Evolutionary conservation across 306 rosid species (phyloP).

Genomic region (Castanopsis chinensis): DNA sequence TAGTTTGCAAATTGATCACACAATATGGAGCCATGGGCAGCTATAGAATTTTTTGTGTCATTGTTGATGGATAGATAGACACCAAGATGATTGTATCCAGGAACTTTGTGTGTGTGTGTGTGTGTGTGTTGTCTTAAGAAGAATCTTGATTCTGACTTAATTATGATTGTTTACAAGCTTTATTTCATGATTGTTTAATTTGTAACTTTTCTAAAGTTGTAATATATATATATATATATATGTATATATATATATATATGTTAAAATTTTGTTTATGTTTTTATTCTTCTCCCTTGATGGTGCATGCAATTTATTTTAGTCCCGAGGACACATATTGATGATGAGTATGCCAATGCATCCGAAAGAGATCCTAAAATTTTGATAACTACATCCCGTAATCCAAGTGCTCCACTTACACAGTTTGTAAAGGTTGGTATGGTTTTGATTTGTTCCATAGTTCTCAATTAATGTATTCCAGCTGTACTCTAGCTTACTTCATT

Average conservation of each 20-base stretch:
- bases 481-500: neutral
- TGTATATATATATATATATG: neutral
- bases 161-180: neutral
- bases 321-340: conserved; percentile 77
- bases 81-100: too few species aligned
- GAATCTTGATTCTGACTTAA: neutral
- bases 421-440: conserved; percentile 72
- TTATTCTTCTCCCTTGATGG: neutral
- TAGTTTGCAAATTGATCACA: neutral
- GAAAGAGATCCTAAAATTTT: conserved; percentile 82
- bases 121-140: neutral
- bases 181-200: neutral
- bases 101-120: too few species aligned
- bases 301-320: conserved; percentile 33
- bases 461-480: neutral
- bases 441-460: neutral
- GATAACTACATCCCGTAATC: conserved; percentile 86
- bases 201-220: neutral
- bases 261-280: neutral
- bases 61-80: too few species aligned
- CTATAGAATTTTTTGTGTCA: neutral
- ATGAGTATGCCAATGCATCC: conserved; percentile 80
- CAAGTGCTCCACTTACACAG: conserved; percentile 85
- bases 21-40: neutral
- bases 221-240: neutral